Base-by-base conservation (phyloP, 202 grass and related monocot genomes). In the Alloteropsis angusta region DNA sequence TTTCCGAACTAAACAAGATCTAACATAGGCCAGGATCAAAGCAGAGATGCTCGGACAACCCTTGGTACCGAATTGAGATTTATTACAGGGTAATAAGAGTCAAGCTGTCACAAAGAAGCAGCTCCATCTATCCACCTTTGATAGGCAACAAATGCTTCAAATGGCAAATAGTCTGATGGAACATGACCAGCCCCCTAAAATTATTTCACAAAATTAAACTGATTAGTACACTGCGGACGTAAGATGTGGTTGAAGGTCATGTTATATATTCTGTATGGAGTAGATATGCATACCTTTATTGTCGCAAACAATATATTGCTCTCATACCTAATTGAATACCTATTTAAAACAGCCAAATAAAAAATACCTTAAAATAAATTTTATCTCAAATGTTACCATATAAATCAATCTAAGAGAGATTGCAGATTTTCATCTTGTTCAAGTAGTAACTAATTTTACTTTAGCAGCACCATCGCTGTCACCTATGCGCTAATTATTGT, bases 271-370 rank as follows among this genome's bases (percentile, higher is more conserved):
- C 14, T 9, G n/a, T 8, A 74, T 37, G 15, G 2, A 37, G 22
- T 10, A 65, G 5, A 75, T 58, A 55, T 35, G 7, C 5, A 44
- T 74, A 90, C 91, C 85, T 87, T 85, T 23, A 93, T 81, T 70
- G 91, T 93, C 17, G 85, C 91, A 74, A 93, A 93, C 36, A 90
- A 47, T 60, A 93, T 43, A 6, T 90, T 85, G 12, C 87, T 87
- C 56, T 84, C 74, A 22, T 85, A 93, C 28, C 72, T 54, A 54
- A 93, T 34, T 21, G 79, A 77, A 59, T 93, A 93, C 74, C 87
- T 93, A 49, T 82, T 64, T 10, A 16, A 38, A 48, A 37, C 56
- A 16, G 41, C 7, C 12, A 53, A 85, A 72, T 25, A n/a, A 1
- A 25, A 41, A 58, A 10, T 23, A 67, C 13, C 3, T 72, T 44